Evolutionary conservation across 805 yeast genomes (phyloP).

Genomic region (Candida alai): DNA sequence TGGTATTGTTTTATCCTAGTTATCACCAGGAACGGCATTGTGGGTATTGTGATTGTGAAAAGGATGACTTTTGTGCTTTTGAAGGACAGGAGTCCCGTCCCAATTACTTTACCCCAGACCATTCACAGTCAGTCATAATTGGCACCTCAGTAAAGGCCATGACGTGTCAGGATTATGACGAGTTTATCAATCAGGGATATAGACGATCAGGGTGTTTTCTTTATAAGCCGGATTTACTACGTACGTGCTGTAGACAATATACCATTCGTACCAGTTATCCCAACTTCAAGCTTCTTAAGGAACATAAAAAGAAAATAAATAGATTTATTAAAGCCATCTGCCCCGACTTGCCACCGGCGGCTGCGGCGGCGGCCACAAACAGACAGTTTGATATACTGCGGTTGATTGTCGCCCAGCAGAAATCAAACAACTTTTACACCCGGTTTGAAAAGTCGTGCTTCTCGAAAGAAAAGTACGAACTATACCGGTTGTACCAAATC

Average conservation of each 20-base stretch:
- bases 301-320: constrained; percentile 62
- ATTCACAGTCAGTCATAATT: constrained; percentile 20
- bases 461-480: constrained; percentile 54
- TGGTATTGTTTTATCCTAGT: constrained; percentile 26
- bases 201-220: constrained; percentile 73
- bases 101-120: constrained; percentile 8
- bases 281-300: constrained; percentile 52
- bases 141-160: constrained; percentile 43
- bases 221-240: constrained; percentile 59
- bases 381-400: constrained; percentile 22
- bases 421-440: constrained; percentile 35
- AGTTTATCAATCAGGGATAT: constrained; percentile 66
- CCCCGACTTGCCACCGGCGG: constrained; percentile 11
- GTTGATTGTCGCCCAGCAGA: constrained; percentile 39
- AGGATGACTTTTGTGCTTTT: constrained; percentile 37
- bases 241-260: constrained; percentile 76
- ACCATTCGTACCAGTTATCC: constrained; percentile 63
- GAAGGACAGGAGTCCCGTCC: constrained; percentile 25
- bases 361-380: constrained; percentile 8
- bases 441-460: constrained; percentile 49
- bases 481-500: constrained; percentile 70
- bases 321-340: constrained; percentile 47
- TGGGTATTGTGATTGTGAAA: constrained; percentile 67
- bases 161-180: constrained; percentile 55
- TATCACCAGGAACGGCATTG: constrained; percentile 48